Evolutionary conservation across 306 rosid genomes (phyloP).

Genomic region (Vigna radiata): DNA sequence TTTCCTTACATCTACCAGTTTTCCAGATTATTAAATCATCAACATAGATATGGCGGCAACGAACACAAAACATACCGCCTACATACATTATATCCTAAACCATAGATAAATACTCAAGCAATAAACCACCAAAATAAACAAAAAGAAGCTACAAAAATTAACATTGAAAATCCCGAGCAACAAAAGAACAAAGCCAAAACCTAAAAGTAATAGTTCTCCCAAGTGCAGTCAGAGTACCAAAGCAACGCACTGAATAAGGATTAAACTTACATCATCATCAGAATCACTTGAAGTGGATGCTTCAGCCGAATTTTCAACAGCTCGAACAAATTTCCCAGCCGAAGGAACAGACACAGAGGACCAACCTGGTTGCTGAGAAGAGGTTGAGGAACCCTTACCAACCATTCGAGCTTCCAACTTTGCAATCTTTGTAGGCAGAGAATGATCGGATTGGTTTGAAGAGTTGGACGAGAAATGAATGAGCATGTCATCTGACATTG

Average conservation of each 20-base stretch:
- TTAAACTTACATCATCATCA: slow-evolving; percentile 79
- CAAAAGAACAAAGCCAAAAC: slow-evolving; percentile 22
- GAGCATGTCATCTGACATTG: slow-evolving; percentile 95
- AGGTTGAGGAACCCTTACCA: slow-evolving; percentile 73
- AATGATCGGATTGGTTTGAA: slow-evolving; percentile 97
- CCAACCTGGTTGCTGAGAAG: slow-evolving; percentile 71
- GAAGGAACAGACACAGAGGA: slow-evolving; percentile 63
- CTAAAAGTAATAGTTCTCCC: neutral
- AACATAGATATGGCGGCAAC: slow-evolving; percentile 22
- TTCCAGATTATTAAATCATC: slow-evolving; percentile 14
- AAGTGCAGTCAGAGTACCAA: slow-evolving; percentile 19
- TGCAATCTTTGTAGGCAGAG: slow-evolving; percentile 93
- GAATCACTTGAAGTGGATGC: slow-evolving; percentile 94
- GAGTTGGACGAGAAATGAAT: slow-evolving; percentile 97
- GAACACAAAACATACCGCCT: neutral
- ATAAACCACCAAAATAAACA: neutral
- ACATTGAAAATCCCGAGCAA: slow-evolving; percentile 18
- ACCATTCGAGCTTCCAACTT: slow-evolving; percentile 99
- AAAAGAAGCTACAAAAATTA: neutral
- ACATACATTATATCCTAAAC: slow-evolving; percentile 19
- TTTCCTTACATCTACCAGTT: neutral
- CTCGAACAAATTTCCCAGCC: slow-evolving; percentile 62
- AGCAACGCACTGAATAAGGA: slow-evolving; percentile 26
- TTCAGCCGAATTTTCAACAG: slow-evolving; percentile 65
- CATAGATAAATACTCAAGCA: slow-evolving; percentile 28